Percentiles rank a stretch among this genome's conserved stretches.
Conservation (phyloP, 805 yeast genomes). For the Suhomyces sp. region DNA sequence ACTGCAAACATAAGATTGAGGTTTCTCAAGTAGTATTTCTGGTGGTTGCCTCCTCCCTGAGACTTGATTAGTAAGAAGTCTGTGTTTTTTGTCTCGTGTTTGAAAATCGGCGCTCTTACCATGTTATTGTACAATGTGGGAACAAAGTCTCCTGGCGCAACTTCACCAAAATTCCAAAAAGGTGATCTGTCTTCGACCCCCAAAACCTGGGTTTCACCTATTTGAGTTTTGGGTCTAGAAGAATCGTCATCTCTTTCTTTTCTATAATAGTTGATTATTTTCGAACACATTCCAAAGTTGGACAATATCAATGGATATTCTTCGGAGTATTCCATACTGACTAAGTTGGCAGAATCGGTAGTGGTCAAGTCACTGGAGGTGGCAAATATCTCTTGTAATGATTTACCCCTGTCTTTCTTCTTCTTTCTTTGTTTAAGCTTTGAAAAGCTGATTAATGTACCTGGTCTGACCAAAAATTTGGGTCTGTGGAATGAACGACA, state of each 20-base stretch:
- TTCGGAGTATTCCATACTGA: conserved; percentile 86
- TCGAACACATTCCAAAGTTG: conserved; percentile 94
- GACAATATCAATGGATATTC: conserved; percentile 80
- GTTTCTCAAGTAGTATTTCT: conserved; percentile 63
- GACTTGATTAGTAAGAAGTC: conserved; percentile 82
- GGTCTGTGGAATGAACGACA: conserved; percentile 81
- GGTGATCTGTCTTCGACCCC: conserved; percentile 97
- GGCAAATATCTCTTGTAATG: conserved; percentile 68
- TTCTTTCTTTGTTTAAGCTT: conserved; percentile 75
- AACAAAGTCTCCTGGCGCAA: conserved; percentile 88
- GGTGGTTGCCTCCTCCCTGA: conserved; percentile 74
- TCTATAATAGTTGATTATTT: conserved; percentile 87
- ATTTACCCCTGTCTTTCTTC: conserved; percentile 86
- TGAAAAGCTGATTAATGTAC: conserved; percentile 71
- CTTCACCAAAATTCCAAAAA: conserved; percentile 97
- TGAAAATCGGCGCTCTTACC: conserved; percentile 88
- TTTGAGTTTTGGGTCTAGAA: conserved; percentile 78
- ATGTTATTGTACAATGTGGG: conserved; percentile 92
- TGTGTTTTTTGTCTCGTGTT: conserved; percentile 73
- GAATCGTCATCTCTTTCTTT: conserved; percentile 78
- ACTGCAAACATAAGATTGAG: conserved; percentile 77
- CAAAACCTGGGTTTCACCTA: conserved; percentile 93
- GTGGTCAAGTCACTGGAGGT: conserved; percentile 72
- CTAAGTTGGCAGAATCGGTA: conserved; percentile 77
- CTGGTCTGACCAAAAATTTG: conserved; percentile 70